Evolutionary conservation across 2,329 filamentous ascomycete genomes (phyloP).

Genomic region (Aspergillus ochraceus): DNA sequence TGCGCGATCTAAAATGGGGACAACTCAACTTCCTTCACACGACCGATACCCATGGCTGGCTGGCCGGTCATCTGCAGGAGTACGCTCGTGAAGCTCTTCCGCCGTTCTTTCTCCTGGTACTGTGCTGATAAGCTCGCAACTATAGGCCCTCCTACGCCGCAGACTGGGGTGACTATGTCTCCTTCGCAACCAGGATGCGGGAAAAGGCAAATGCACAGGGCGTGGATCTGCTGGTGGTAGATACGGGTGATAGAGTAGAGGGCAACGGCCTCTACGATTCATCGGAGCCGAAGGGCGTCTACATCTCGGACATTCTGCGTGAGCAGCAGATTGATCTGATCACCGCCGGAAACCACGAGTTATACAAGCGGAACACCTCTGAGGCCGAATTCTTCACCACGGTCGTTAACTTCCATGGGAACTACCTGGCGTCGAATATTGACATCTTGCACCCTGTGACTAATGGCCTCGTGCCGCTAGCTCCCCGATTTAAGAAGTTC

Average conservation of each 20-base stretch:
- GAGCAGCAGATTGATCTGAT: conserved; percentile 82
- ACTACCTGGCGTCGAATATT: conserved; percentile 87
- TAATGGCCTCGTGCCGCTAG: conserved; percentile 71
- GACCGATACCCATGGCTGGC: conserved; percentile 95
- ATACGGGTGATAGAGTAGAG: conserved; percentile 91
- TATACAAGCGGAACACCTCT: conserved; percentile 79
- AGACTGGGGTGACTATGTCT: conserved; percentile 98
- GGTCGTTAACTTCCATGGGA: conserved; percentile 76
- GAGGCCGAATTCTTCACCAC: conserved; percentile 76
- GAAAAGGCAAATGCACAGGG: conserved; percentile 75
- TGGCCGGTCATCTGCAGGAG: conserved; percentile 90
- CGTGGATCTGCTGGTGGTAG: conserved; percentile 84
- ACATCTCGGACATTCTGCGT: conserved; percentile 82
- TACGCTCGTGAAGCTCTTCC: conserved; percentile 43
- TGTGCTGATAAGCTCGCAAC: conserved; percentile 21
- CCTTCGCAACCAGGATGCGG: conserved; percentile 81
- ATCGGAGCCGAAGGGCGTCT: conserved; percentile 81
- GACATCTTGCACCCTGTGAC: conserved; percentile 78
- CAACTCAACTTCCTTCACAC: conserved; percentile 97
- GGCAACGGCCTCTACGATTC: conserved; percentile 94
- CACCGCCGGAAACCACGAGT: conserved; percentile 89
- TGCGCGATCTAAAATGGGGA: conserved; percentile 86
- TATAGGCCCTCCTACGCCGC: conserved; percentile 81
- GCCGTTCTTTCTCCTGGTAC: neutral
- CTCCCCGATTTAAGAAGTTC: conserved; percentile 82